These are phyloP conservation scores for Blastobotrys apis DNA, from an alignment of 1,139 yeast species.

Conservation along the genomic window DNA sequence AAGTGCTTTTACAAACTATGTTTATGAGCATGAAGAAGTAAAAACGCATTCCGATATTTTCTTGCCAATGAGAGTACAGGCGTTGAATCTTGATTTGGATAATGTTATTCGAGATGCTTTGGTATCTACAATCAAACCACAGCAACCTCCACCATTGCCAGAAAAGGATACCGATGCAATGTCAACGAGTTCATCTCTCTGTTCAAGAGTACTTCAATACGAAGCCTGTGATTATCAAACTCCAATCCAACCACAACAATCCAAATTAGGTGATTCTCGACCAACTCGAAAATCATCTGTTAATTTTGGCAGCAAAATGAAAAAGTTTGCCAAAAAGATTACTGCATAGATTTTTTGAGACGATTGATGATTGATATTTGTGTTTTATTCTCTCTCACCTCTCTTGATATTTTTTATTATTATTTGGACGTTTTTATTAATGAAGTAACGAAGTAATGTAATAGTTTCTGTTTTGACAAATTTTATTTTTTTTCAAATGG, in stretches of 20 bases:
- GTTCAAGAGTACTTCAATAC: conserved; percentile 1
- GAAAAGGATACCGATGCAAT: neutral
- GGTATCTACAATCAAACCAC: conserved; percentile 9
- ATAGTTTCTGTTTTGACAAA: too few relatives aligned
- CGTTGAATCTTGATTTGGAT: conserved; percentile 19
- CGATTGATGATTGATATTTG: neutral
- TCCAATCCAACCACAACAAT: neutral
- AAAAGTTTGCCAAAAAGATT: conserved; percentile 8
- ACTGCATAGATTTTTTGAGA: neutral
- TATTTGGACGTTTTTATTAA: conserved; percentile 1
- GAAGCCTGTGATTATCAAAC: conserved; percentile 10
- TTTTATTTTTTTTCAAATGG: too few relatives aligned
- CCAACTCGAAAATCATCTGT: conserved; percentile 5
- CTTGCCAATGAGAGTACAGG: conserved; percentile 18
- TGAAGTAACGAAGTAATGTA: conserved; percentile 4
- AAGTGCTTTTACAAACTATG: conserved; percentile 3
- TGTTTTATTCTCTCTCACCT: too few relatives aligned
- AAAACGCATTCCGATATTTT: conserved; percentile 11
- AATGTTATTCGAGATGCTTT: conserved; percentile 16
- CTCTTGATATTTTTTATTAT: conserved; percentile 1
- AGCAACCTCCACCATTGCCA: neutral
- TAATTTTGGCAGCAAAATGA: conserved; percentile 3
- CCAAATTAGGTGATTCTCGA: neutral
- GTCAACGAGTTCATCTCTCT: conserved; percentile 7
- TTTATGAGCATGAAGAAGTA: conserved; percentile 7